Evolutionary conservation across 169 alveolate genomes (phyloP).

Genomic region (Plasmodium cynomolgi): DNA sequence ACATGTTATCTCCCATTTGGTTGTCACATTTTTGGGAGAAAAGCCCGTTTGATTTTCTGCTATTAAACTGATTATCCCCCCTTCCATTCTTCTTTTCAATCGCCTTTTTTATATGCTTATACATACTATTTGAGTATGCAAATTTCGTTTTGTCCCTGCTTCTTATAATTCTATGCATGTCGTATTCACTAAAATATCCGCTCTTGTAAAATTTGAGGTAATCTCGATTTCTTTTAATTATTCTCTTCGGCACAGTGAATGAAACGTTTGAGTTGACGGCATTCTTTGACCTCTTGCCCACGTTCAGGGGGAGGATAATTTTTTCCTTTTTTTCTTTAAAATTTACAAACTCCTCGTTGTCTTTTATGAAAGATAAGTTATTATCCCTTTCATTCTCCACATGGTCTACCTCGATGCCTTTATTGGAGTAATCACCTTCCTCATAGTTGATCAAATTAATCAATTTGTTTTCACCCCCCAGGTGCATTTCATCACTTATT

Average conservation of each 20-base stretch:
- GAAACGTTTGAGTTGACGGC: slow-evolving; percentile 17
- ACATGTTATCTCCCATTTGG: not conserved
- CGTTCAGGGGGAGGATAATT: not conserved
- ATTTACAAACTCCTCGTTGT: not conserved
- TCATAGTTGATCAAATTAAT: slow-evolving; percentile 2
- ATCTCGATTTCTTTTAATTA: slow-evolving; percentile 10
- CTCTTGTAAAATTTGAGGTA: not conserved
- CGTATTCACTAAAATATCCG: slow-evolving; percentile 58
- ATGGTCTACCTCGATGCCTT: not conserved
- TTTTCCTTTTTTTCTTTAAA: not conserved
- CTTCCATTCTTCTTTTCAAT: not conserved
- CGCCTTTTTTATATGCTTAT: not conserved
- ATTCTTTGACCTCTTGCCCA: not conserved
- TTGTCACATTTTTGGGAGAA: slow-evolving; percentile 9
- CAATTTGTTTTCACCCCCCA: not conserved
- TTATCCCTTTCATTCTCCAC: slow-evolving; percentile 7
- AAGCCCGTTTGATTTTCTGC: not conserved
- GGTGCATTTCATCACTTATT: not conserved
- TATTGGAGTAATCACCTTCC: not conserved
- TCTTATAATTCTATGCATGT: slow-evolving; percentile 1
- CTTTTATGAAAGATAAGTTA: not conserved
- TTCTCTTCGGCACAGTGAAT: not conserved
- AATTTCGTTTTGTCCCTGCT: not conserved
- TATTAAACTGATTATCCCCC: not conserved
- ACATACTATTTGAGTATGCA: not conserved